Conservation (phyloP, 345 rosid species). For the Camelina hispida region DNA sequence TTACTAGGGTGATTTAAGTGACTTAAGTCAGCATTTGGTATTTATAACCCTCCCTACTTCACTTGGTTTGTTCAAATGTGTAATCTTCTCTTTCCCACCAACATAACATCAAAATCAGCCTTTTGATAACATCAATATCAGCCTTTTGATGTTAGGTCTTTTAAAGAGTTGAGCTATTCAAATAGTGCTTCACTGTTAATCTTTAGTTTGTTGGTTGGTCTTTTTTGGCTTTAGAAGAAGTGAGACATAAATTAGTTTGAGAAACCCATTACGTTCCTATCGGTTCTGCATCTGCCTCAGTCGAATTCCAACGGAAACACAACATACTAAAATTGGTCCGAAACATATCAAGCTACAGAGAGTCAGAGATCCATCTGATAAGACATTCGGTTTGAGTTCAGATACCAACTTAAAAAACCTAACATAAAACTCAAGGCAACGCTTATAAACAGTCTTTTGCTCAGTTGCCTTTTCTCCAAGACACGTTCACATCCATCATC, state of each 20-base stretch:
- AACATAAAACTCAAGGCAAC: neutral
- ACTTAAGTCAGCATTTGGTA: conserved; percentile 5
- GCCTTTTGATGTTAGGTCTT: neutral
- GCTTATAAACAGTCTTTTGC: neutral
- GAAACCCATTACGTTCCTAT: neutral
- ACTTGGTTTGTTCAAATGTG: conserved; percentile 72
- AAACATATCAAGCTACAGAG: neutral
- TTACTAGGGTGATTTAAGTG: neutral
- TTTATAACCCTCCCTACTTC: conserved; percentile 1
- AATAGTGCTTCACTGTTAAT: neutral
- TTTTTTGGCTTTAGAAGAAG: neutral
- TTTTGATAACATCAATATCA: too few relatives aligned
- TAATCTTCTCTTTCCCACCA: conserved; percentile 77
- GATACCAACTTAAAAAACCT: neutral
- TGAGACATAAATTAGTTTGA: neutral
- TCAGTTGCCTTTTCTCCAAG: neutral
- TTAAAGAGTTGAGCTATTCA: neutral
- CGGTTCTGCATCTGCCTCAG: neutral
- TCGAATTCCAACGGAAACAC: neutral
- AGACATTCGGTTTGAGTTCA: neutral
- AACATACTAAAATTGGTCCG: neutral
- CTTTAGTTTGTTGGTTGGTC: neutral
- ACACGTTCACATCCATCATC: neutral
- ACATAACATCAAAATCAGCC: neutral
- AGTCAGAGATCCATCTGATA: neutral